Conservation (phyloP, 495 filamentous ascomycete genomes). For the Hypoxylon fragiforme region DNA sequence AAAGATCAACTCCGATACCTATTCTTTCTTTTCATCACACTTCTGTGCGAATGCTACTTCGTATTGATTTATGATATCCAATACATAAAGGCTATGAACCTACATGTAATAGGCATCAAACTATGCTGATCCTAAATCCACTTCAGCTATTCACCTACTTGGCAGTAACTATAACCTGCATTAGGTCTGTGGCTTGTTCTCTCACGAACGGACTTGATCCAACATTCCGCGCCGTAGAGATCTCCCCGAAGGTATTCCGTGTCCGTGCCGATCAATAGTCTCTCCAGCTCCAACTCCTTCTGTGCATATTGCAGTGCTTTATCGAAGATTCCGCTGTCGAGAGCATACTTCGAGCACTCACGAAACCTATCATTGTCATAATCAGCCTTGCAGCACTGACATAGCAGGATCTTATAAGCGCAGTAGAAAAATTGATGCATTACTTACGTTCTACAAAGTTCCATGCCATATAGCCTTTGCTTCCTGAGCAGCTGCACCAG, state of each 20-base stretch:
- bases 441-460: constrained; percentile 21
- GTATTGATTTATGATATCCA: no score
- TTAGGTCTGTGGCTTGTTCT: no score
- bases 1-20: no score
- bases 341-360: constrained; percentile 23
- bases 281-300: constrained; percentile 14
- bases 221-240: constrained; percentile 9
- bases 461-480: constrained; percentile 16
- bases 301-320: constrained; percentile 8
- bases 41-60: no score
- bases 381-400: not conserved
- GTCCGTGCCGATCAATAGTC: constrained; percentile 15
- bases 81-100: no score
- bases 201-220: no score
- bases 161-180: no score
- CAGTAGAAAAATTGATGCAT: not conserved
- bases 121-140: no score
- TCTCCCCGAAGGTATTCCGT: constrained; percentile 10
- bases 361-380: constrained; percentile 12
- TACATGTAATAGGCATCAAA: no score
- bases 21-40: no score
- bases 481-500: constrained; percentile 10
- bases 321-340: not conserved
- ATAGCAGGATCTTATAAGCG: no score
- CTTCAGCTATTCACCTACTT: no score